phyloP scores from a whole-genome alignment of 768 basidiomycete species.

The Leccinum barrowsii region DNA sequence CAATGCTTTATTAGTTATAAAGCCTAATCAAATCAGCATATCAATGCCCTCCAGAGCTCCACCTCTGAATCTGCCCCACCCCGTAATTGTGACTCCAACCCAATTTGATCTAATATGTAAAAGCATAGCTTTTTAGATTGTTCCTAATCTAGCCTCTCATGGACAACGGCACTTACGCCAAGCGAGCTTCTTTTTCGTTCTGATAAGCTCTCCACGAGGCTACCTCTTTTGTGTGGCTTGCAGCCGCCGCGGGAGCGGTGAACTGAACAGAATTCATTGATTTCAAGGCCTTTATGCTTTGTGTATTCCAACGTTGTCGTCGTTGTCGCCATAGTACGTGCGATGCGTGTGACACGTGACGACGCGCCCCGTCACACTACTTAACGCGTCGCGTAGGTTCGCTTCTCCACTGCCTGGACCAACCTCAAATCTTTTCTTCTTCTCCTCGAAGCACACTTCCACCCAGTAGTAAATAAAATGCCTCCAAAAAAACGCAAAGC shows the following conservation, averaged over 20 bases:
- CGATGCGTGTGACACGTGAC: constrained; percentile 24
- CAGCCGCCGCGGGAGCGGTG: neutral
- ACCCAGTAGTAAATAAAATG: constrained; percentile 4
- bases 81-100: neutral
- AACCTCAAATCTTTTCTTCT: neutral
- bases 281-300: no score
- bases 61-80: neutral
- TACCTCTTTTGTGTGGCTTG: neutral
- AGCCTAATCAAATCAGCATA: neutral
- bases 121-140: neutral
- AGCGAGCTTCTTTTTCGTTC: neutral
- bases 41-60: neutral
- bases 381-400: constrained; percentile 12
- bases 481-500: constrained; percentile 36
- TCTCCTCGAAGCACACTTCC: neutral
- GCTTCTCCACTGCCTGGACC: neutral
- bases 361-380: constrained; percentile 24
- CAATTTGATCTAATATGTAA: neutral
- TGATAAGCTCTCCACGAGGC: neutral
- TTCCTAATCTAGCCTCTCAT: neutral
- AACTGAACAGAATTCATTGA: neutral
- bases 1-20: neutral
- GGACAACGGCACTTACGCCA: neutral
- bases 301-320: no score
- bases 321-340: neutral